Evolutionary conservation across 1,139 yeast genomes (phyloP).

Genomic region (Suhomyces anneliseae): DNA sequence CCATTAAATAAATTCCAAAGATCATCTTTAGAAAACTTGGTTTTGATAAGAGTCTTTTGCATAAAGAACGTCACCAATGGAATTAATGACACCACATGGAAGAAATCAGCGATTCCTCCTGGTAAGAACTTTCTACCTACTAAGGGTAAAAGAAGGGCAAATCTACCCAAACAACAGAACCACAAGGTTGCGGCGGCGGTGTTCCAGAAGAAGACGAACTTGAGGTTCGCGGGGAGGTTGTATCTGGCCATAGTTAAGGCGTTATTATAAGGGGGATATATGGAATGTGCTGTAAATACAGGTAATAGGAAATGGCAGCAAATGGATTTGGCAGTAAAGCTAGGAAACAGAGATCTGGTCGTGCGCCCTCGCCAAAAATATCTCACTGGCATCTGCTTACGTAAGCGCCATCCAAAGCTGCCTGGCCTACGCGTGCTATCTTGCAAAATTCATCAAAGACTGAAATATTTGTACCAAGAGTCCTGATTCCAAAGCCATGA

Average conservation of each 20-base stretch:
- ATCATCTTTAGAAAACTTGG: constrained; percentile 13
- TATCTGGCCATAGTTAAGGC: constrained; percentile 21
- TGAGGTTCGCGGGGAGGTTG: constrained; percentile 35
- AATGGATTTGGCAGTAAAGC: background rate
- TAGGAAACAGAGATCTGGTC: background rate
- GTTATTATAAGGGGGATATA: background rate
- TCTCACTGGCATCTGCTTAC: background rate
- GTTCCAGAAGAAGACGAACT: constrained; percentile 37
- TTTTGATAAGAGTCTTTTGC: constrained; percentile 19
- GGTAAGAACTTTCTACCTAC: constrained; percentile 64
- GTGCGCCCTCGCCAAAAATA: background rate
- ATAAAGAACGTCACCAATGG: constrained; percentile 33
- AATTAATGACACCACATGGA: constrained; percentile 43
- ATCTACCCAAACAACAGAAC: constrained; percentile 52
- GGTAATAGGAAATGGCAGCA: background rate
- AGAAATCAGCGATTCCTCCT: constrained; percentile 69
- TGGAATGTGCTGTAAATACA: no score
- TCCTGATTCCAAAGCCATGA: background rate
- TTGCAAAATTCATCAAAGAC: no score
- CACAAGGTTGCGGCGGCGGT: constrained; percentile 46
- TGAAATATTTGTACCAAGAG: no score
- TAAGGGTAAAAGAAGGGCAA: constrained; percentile 54
- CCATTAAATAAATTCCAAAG: constrained; percentile 34
- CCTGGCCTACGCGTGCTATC: background rate
- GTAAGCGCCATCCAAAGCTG: background rate